Evolutionary conservation across 2,329 filamentous ascomycete species (phyloP), one percentile per base, ranked within the genome.

Genomic region (Fusarium drepaniforme): DNA sequence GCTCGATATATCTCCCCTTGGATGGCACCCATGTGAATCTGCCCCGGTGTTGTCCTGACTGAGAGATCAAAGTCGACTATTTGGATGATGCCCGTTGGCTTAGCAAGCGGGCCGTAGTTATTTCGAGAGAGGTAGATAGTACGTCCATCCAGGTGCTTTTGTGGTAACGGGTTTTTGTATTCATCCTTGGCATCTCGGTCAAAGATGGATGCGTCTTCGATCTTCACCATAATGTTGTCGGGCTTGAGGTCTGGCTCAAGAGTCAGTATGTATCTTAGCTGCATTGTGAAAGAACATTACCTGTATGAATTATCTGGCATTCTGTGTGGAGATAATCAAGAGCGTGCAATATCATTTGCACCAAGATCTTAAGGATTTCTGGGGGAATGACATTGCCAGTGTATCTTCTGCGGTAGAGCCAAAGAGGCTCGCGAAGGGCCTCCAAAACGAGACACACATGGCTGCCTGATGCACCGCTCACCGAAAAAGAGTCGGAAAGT

Each of bases 291-390:
- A 23, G 15, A n/a, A 6, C 40, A 28, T 7, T 68, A 73, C 78
- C 77, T 3, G 75, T 73, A 6, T 80, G 76, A 4, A 80, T 76
- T 1, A 78, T 4, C 0, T 58, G 56, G 7, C 77, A 80, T 44
- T 79, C 71, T 0, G 72, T 72, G 11, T 80, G 78, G 0, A 80
- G 70, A 21, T 79, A 80, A 9, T 80, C 71, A 4, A 80, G 70
- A 2, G 58, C 77, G 3, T 75, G 75, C 1, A 78, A 53, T 9
- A 72, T 75, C 70, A 75, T 77, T 44, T 71, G 78, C 1, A 78
- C 16, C 0, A 79, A 56, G 16, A 78, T 63, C 44, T 80, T 78
- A 3, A 78, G 40, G 6, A 76, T 59, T 46, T 68, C 70, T 0
- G 67, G 63, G 4, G 77, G 77, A 21, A 79, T 75, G 0, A 79